Evolutionary conservation across 106 monocot genomes (phyloP).

Genomic region (Dioscorea alata): DNA sequence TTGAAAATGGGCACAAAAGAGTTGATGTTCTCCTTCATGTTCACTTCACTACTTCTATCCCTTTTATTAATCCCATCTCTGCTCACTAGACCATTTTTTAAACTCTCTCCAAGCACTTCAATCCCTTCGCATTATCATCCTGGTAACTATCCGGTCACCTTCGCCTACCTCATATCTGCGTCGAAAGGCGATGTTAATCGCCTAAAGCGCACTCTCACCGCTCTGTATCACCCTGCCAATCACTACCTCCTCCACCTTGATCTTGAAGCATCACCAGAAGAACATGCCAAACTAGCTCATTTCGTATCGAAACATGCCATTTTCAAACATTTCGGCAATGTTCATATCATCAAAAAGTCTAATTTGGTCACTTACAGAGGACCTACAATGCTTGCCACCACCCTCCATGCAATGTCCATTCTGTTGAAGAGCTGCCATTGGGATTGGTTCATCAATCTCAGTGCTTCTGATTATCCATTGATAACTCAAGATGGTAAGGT

Average conservation of each 20-base stretch:
- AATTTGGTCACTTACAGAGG: constrained; percentile 89
- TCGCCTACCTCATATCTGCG: constrained; percentile 88
- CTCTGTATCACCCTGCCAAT: constrained; percentile 83
- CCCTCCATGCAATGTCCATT: constrained; percentile 76
- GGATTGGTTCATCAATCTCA: constrained; percentile 98
- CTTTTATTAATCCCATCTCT: constrained; percentile 55
- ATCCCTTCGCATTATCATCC: neutral
- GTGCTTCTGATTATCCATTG: constrained; percentile 86
- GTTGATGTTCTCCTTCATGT: constrained; percentile 42
- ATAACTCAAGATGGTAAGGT: constrained; percentile 86
- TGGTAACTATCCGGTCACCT: constrained; percentile 45
- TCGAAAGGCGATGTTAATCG: constrained; percentile 59
- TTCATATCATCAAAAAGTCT: constrained; percentile 56
- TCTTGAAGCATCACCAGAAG: constrained; percentile 37
- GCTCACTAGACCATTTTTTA: constrained; percentile 16
- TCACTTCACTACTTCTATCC: constrained; percentile 50
- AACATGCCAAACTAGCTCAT: constrained; percentile 20
- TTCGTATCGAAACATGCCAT: constrained; percentile 35
- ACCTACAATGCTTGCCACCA: constrained; percentile 86
- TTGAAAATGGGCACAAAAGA: constrained; percentile 51
- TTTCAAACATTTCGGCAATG: constrained; percentile 49
- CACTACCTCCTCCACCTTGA: constrained; percentile 83
- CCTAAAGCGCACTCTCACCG: constrained; percentile 42
- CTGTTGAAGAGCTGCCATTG: constrained; percentile 59
- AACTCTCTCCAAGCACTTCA: neutral